A percentile compares a stretch with the other conserved stretches of the same genome.
Evolutionary conservation across 1,284 basidiomycete genomes (phyloP).

Genomic region (Pterulicium gracile): DNA sequence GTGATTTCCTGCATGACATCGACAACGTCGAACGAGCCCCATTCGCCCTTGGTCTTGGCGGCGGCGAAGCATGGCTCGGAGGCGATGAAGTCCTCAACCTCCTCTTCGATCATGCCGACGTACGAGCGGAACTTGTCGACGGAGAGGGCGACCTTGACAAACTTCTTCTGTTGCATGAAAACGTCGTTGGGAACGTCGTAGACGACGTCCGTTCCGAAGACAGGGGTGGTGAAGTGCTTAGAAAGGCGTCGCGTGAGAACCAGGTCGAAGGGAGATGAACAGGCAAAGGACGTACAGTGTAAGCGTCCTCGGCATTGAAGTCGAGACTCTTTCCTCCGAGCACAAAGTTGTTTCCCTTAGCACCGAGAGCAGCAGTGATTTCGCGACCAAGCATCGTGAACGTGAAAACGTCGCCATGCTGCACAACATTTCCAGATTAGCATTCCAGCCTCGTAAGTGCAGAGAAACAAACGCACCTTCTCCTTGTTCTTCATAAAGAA

Average conservation of each 20-base stretch:
- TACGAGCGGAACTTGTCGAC: slow-evolving; percentile 89
- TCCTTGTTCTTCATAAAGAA: slow-evolving; percentile 73
- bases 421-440: slow-evolving; percentile 5
- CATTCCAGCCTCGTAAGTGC: neutral
- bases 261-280: neutral
- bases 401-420: slow-evolving; percentile 84
- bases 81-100: slow-evolving; percentile 66
- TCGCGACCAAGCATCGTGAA: slow-evolving; percentile 85
- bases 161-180: slow-evolving; percentile 99
- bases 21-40: slow-evolving; percentile 67
- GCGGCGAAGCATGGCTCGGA: slow-evolving; percentile 50
- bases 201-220: slow-evolving; percentile 96
- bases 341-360: slow-evolving; percentile 91
- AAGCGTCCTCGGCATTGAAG: slow-evolving; percentile 94
- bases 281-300: slow-evolving; percentile 49
- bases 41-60: slow-evolving; percentile 55
- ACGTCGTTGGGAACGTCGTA: slow-evolving; percentile 96
- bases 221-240: slow-evolving; percentile 81
- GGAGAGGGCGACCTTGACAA: slow-evolving; percentile 90
- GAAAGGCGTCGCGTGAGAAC: slow-evolving; percentile 9
- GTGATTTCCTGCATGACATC: slow-evolving; percentile 85
- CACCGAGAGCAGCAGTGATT: slow-evolving; percentile 86
- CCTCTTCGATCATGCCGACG: slow-evolving; percentile 83
- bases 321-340: slow-evolving; percentile 89
- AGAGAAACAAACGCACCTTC: slow-evolving; percentile 51